Conservation (phyloP, 768 basidiomycete species). For the Tricholoma sp. region DNA sequence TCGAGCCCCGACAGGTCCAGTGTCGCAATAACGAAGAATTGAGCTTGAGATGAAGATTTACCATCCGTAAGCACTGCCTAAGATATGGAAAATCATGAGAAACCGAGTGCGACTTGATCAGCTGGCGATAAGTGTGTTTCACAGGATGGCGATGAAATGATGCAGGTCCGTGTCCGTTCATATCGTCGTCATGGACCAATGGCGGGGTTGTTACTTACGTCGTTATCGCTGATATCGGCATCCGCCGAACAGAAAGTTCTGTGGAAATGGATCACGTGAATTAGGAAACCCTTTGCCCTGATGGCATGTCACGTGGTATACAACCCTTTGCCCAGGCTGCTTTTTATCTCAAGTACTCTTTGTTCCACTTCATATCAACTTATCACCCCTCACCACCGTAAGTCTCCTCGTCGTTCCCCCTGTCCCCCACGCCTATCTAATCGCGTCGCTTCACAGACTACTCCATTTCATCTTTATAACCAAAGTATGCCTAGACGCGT, state of each 20-base stretch:
- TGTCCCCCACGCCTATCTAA: constrained; percentile 6
- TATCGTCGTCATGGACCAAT: neutral
- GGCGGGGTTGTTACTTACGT: neutral
- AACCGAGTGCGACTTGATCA: no score
- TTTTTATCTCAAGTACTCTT: constrained; percentile 57
- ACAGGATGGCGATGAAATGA: no score
- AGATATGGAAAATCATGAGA: no score
- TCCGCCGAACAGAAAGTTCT: constrained; percentile 15
- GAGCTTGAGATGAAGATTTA: no score
- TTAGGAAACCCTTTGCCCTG: constrained; percentile 42
- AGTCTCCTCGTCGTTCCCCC: constrained; percentile 37
- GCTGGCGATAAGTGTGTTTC: no score
- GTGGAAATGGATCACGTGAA: constrained; percentile 21
- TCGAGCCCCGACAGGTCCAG: no score
- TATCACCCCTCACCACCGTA: constrained; percentile 37
- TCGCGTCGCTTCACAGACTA: constrained; percentile 8
- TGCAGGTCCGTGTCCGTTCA: neutral
- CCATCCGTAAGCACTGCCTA: no score
- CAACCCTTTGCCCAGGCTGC: constrained; percentile 70
- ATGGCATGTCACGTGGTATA: constrained; percentile 30
- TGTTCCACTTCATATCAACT: constrained; percentile 39
- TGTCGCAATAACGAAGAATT: no score
- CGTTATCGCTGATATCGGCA: neutral
- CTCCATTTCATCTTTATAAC: constrained; percentile 17
- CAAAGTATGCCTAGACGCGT: constrained; percentile 43